Evolutionary conservation across 257 asterid genomes (phyloP), one percentile per base, ranked within the genome.

Genomic region (Salvia miltiorrhiza): DNA sequence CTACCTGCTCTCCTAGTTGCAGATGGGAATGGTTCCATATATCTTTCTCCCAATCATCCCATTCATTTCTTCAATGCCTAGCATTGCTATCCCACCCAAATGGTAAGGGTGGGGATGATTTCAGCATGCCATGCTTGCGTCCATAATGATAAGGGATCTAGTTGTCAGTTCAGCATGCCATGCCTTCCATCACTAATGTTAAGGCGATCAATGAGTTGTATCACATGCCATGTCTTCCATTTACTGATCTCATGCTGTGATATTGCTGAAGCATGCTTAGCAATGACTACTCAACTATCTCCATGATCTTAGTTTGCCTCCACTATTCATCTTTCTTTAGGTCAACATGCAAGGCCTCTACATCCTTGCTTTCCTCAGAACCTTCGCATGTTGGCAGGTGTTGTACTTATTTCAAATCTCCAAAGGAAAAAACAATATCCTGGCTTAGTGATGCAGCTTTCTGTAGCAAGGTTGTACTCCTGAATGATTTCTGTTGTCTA

Each of bases 301-400:
- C 80, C 77, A 69, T 82, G 90, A 80, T 75, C 75, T 85, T 88
- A 80, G 77, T 80, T 72, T 85, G 88, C 79, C 85, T 83, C 67
- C 86, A 75, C 79, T 80, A 73, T 54, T 74, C 92, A 76, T 85
- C 82, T 85, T 85, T 79, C 78, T 80, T 87, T 89, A 82, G 87
- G n/a, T n/a, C n/a, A n/a, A n/a, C n/a, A n/a, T n/a, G n/a, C n/a
- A n/a, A n/a, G n/a, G n/a, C n/a, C n/a, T n/a, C 92, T 82, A 73
- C 95, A 72, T 77, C 90, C 85, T 84, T 84, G 40, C 92, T 84
- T 88, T 81, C 96, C 77, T 78, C 96, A 84, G 95, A 82, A 76
- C 75, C 86, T 85, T 82, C 89, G 50, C 90, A 79, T 87, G 72
- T 76, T 76, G 84, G 91, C 97, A 93, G 98, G 98, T 93, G 88